Base-by-base conservation (phyloP, 2,329 filamentous ascomycete genomes). In the Hortaea sp. region DNA sequence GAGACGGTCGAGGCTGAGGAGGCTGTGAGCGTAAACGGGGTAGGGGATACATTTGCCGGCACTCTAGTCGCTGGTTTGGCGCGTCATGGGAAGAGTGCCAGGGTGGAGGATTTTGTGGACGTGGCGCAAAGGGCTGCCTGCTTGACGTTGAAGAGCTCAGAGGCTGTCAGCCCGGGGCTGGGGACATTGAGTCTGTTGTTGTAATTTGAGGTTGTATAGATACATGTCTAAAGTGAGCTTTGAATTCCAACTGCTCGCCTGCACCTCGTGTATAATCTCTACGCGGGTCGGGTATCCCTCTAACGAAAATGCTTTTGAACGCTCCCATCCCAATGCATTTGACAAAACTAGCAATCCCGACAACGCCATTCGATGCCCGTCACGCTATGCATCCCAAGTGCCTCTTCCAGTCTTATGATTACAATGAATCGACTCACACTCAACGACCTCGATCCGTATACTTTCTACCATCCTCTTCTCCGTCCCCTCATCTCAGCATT, bases 1-100 rank as follows among this genome's bases (percentile, higher is more conserved):
- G 80, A 85, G 61, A 67, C 71, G 11, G 74, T 95, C 5, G 48
- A 56, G 2, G 65, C 70, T 0, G 67, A 76, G 13, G 79, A 92
- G 28, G 74, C 94, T 1, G 80, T 90, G 1, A 95, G 88, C 41
- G 90, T 97, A 7, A 97, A 97, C 63, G 92, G 90, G 0, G 88
- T 88, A 2, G 92, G 92, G 0, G 92, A 98, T 66, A 95, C 92
- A 0, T 89, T 97, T 63, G 72, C 94, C 6, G 92, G 90, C 0
- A 84, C 88, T 10, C 57, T 95, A 46, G 71, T 95, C n/a, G 84
- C 88, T 1, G 87, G 85, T 0, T 63, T 97, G 53, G 81, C 81
- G 0, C 77, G 74, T 57, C 28, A 47, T 52, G 56, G 39, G 12
- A 63, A 49, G 62, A 77, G 49, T 67, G 80, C 58, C 47, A 59